A percentile compares a stretch with the other conserved stretches of the same genome.
phyloP scores from a whole-genome alignment of 179 eudicot genomes.

The Beta lomatogona region DNA sequence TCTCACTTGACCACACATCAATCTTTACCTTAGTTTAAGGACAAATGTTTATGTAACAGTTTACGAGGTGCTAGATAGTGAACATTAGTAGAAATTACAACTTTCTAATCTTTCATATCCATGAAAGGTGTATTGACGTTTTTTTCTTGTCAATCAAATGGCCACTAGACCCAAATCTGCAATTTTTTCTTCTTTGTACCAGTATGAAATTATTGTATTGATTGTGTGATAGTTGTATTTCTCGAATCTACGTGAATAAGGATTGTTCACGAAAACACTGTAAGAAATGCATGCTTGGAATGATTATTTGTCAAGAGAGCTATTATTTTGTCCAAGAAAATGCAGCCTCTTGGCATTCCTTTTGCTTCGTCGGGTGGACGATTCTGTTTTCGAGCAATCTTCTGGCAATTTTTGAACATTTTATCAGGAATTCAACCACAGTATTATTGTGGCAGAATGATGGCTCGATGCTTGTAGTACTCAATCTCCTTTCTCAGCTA shows the following conservation, averaged over 20 bases:
- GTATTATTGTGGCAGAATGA: slow-evolving; percentile 61
- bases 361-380: neutral
- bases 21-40: no score
- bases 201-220: neutral
- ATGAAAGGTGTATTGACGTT: no score
- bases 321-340: neutral
- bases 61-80: no score
- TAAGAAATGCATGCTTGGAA: no score
- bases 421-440: neutral
- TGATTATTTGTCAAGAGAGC: neutral
- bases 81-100: no score
- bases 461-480: slow-evolving; percentile 73
- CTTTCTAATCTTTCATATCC: no score
- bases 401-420: neutral
- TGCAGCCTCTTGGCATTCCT: no score
- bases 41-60: no score
- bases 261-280: neutral
- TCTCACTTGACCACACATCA: no score
- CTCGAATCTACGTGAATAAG: no score
- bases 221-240: neutral
- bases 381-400: neutral
- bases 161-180: neutral
- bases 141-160: no score
- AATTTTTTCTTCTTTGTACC: neutral
- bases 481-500: slow-evolving; percentile 39